Conservation (phyloP, 306 rosid species). For the Lathyrus oleraceus region DNA sequence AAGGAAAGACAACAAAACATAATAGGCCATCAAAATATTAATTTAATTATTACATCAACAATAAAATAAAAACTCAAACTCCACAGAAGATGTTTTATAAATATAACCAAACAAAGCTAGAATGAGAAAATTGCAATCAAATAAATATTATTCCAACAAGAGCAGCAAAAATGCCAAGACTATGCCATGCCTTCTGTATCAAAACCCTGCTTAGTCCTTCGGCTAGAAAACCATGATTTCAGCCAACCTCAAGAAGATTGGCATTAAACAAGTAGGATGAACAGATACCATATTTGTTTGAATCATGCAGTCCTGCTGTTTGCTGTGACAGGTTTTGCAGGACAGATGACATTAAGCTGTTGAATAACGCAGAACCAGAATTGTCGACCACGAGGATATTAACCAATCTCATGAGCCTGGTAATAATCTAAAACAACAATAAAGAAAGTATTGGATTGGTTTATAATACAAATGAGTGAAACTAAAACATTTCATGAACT, state of each 20-base stretch:
- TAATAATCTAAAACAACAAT: conserved; percentile 38
- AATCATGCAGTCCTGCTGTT: conserved; percentile 35
- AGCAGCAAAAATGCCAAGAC: conserved; percentile 28
- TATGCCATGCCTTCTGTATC: conserved; percentile 11
- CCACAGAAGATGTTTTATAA: neutral
- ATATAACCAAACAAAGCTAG: neutral
- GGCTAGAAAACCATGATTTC: conserved; percentile 35
- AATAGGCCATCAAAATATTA: neutral
- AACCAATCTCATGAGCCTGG: conserved; percentile 31
- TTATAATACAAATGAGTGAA: no score
- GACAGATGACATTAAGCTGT: conserved; percentile 42
- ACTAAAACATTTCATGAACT: no score
- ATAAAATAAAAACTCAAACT: conserved; percentile 5
- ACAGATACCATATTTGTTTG: conserved; percentile 24
- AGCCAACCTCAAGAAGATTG: conserved; percentile 31
- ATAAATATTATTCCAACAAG: conserved; percentile 35
- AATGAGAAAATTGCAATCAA: conserved; percentile 22
- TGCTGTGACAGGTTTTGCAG: conserved; percentile 37
- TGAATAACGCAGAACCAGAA: conserved; percentile 41
- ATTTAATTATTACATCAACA: neutral
- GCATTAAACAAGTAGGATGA: conserved; percentile 11
- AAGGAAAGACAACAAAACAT: no score
- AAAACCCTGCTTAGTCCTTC: conserved; percentile 41
- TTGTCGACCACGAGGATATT: conserved; percentile 37
- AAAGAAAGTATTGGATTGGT: neutral